Evolutionary conservation across 352 stramenopile species (phyloP).

Genomic region (Pythium guiyangense): DNA sequence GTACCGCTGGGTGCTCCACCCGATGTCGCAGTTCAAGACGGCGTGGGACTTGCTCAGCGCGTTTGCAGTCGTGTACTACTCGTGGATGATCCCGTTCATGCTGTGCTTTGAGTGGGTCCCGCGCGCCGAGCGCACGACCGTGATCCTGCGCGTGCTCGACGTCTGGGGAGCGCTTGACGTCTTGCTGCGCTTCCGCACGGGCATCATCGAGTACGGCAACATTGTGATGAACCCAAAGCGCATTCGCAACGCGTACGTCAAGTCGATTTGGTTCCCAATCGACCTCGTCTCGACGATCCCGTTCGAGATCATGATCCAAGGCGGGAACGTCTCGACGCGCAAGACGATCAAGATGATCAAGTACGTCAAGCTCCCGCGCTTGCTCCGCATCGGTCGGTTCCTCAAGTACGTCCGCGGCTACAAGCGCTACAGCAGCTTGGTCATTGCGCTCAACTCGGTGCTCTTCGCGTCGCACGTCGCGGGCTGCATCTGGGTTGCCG

Average conservation of each 20-base stretch:
- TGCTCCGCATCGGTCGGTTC: conserved; percentile 54
- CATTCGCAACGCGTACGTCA: conserved; percentile 42
- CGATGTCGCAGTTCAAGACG: conserved; percentile 41
- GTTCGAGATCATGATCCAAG: conserved; percentile 49
- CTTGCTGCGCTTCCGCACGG: too few relatives aligned
- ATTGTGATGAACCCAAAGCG: conserved; percentile 31
- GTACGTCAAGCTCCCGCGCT: conserved; percentile 57
- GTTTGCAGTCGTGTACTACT: conserved; percentile 58
- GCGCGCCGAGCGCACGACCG: conserved; percentile 16
- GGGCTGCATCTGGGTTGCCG: conserved; percentile 51
- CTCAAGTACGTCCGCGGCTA: conserved; percentile 56
- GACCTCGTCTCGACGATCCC: conserved; percentile 52
- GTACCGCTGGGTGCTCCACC: conserved; percentile 52
- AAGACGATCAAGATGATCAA: conserved; percentile 78
- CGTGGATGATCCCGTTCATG: conserved; percentile 70
- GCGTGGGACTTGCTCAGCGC: conserved; percentile 58
- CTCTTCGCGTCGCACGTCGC: conserved; percentile 51
- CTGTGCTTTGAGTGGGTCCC: conserved; percentile 65
- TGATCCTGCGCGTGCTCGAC: conserved; percentile 47
- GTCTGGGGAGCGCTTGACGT: background rate
- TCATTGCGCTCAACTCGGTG: conserved; percentile 44
- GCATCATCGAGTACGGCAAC: too few relatives aligned
- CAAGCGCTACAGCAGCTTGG: conserved; percentile 53
- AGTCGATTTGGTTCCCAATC: conserved; percentile 60
- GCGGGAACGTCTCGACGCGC: conserved; percentile 36